Conservation (phyloP, 148 eudicot genomes). For the Polygonum aviculare region DNA sequence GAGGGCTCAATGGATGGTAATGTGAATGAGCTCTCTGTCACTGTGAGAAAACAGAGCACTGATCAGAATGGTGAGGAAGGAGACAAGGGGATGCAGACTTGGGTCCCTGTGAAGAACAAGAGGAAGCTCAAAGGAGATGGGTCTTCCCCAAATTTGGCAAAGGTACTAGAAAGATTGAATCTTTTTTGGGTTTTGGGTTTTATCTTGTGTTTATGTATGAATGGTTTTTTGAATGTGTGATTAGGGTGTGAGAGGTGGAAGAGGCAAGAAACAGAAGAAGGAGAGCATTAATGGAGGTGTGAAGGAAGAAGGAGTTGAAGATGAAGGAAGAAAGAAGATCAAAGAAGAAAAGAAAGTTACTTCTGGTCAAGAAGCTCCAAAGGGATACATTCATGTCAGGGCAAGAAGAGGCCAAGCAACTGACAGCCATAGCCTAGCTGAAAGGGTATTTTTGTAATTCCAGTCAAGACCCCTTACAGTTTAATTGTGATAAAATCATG, state of each 20-base stretch:
- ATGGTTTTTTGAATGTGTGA: background rate
- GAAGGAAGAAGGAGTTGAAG: background rate
- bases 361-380: constrained; percentile 34
- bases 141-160: background rate
- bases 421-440: constrained; percentile 88
- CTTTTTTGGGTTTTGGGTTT: background rate
- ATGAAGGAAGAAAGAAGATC: background rate
- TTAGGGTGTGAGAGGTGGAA: constrained; percentile 4
- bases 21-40: background rate
- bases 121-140: background rate
- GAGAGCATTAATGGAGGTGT: background rate
- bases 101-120: background rate
- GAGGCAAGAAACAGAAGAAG: constrained; percentile 7
- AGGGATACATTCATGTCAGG: constrained; percentile 78
- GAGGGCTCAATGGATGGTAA: background rate
- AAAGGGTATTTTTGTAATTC: constrained; percentile 44
- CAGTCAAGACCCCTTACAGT: background rate
- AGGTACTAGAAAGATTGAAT: background rate
- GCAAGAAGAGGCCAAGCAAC: constrained; percentile 95
- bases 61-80: background rate
- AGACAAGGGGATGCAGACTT: background rate
- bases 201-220: background rate
- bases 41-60: background rate
- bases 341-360: background rate
- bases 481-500: background rate